Evolutionary conservation across 2,329 filamentous ascomycete species (phyloP).

Genomic region (Nothophoma quercina): DNA sequence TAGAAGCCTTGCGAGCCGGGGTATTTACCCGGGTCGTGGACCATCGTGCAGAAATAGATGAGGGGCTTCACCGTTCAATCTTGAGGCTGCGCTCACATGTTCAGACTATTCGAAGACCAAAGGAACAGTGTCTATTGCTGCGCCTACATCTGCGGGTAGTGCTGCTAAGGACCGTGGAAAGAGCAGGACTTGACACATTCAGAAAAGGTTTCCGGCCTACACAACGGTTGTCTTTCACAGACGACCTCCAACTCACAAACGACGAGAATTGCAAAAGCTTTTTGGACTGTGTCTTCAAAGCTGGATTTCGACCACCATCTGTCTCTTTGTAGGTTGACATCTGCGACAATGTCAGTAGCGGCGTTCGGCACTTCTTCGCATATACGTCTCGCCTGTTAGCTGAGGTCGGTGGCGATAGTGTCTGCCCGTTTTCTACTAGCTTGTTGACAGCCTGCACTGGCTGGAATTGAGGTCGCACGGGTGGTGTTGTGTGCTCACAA

Average conservation of each 20-base stretch:
- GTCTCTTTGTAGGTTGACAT: not conserved
- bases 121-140: not conserved
- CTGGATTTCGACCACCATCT: not conserved
- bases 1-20: not conserved
- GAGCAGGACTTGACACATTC: not conserved
- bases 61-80: not conserved
- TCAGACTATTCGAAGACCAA: not conserved
- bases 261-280: too few relatives aligned
- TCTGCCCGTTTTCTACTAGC: not conserved
- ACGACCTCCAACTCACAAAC: too few relatives aligned
- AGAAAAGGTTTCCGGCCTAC: too few relatives aligned
- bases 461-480: not conserved
- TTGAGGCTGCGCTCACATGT: slow-evolving; percentile 2
- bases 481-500: not conserved
- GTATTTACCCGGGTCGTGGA: slow-evolving; percentile 16
- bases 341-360: not conserved
- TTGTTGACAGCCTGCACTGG: not conserved
- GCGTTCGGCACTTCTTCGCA: not conserved
- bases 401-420: not conserved
- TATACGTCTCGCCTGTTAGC: not conserved
- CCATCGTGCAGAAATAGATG: not conserved
- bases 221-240: too few relatives aligned
- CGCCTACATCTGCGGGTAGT: not conserved
- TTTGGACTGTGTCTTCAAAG: not conserved
- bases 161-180: not conserved